A percentile compares a stretch with the other conserved stretches of the same genome.
Conservation (phyloP, 2,329 filamentous ascomycete species). For the Verticillium tricorpus region DNA sequence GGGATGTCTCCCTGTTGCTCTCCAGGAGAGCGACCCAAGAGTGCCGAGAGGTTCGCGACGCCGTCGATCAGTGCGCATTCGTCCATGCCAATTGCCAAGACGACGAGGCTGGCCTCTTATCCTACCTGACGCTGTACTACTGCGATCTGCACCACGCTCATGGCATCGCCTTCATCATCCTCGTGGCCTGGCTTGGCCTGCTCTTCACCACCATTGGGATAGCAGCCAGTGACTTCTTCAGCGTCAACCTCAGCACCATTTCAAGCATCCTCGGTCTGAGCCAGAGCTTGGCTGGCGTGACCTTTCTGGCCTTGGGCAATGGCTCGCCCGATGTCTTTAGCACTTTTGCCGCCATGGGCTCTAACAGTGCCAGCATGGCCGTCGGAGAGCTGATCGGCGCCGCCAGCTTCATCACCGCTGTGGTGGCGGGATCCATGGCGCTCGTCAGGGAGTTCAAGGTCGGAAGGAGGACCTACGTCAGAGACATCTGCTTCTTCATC, state of each 20-base stretch:
- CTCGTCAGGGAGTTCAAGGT: slow-evolving; percentile 93
- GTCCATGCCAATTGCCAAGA: slow-evolving; percentile 77
- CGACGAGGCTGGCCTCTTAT: slow-evolving; percentile 83
- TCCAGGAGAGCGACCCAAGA: slow-evolving; percentile 33
- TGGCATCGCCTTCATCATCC: slow-evolving; percentile 71
- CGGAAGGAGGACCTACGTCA: slow-evolving; percentile 80
- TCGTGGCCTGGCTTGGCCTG: slow-evolving; percentile 79
- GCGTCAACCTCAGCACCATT: slow-evolving; percentile 92
- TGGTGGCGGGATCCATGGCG: slow-evolving; percentile 96
- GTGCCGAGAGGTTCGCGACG: slow-evolving; percentile 76
- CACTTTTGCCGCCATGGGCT: slow-evolving; percentile 96
- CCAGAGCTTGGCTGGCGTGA: slow-evolving; percentile 93
- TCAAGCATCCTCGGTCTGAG: slow-evolving; percentile 85
- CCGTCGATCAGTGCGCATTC: slow-evolving; percentile 80
- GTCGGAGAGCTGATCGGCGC: slow-evolving; percentile 93
- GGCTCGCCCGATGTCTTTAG: slow-evolving; percentile 98
- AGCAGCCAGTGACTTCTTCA: slow-evolving; percentile 97
- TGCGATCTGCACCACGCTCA: slow-evolving; percentile 67
- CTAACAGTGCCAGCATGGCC: slow-evolving; percentile 93
- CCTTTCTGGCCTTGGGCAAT: slow-evolving; percentile 94
- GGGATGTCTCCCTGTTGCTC: slow-evolving; percentile 15
- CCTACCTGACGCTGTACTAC: slow-evolving; percentile 89
- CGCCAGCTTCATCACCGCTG: slow-evolving; percentile 91
- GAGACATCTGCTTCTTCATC: slow-evolving; percentile 91
- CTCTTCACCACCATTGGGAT: slow-evolving; percentile 97